Conservation (phyloP, 2,329 filamentous ascomycete genomes). For the Claviceps purpurea region DNA sequence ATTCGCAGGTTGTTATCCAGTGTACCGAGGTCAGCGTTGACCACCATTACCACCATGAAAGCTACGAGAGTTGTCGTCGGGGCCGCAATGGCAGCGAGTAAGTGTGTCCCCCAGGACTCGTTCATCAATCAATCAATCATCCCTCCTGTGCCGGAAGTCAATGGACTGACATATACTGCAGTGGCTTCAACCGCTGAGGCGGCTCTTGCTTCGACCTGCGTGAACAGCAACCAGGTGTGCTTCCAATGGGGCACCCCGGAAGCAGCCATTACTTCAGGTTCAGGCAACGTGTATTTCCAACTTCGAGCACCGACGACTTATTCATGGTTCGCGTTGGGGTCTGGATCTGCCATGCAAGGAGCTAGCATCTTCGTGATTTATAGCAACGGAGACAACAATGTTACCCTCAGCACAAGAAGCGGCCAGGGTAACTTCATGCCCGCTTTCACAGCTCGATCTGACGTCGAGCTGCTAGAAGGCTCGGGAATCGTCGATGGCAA, state of each 20-base stretch:
- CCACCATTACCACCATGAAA: background rate
- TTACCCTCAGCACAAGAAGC: constrained; percentile 46
- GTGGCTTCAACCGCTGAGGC: background rate
- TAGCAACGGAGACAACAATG: constrained; percentile 40
- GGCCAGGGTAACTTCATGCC: constrained; percentile 37
- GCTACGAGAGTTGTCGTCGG: background rate
- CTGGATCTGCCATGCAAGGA: constrained; percentile 40
- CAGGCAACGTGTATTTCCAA: constrained; percentile 44
- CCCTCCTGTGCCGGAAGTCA: background rate
- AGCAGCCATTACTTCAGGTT: constrained; percentile 30
- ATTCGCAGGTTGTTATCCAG: background rate
- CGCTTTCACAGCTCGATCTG: constrained; percentile 25
- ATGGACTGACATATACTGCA: background rate
- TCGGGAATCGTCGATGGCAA: constrained; percentile 38
- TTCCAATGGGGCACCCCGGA: constrained; percentile 42
- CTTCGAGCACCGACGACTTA: constrained; percentile 38
- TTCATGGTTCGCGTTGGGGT: constrained; percentile 45
- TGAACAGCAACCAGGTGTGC: constrained; percentile 24
- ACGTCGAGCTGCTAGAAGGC: constrained; percentile 41
- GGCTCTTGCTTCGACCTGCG: background rate
- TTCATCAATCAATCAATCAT: background rate
- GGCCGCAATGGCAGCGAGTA: background rate
- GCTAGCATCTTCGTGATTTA: constrained; percentile 53
- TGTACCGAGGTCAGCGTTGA: background rate
- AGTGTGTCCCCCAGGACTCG: background rate